Conservation (phyloP, 768 basidiomycete genomes). For the Macrolepiota fuliginosa region DNA sequence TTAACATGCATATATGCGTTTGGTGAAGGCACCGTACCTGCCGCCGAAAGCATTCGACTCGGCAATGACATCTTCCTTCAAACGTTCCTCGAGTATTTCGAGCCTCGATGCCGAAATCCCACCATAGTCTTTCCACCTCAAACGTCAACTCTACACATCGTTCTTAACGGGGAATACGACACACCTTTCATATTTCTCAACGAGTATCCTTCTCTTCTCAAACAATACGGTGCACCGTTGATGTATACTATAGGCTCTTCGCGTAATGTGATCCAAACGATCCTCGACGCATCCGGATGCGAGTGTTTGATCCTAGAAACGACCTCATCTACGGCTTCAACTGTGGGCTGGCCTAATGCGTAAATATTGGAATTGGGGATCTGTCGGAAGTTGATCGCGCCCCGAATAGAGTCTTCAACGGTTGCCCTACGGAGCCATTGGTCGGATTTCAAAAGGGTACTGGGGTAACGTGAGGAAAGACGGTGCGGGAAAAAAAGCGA, state of each 20-base stretch:
- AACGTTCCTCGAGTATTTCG: slow-evolving; percentile 87
- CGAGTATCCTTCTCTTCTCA: slow-evolving; percentile 81
- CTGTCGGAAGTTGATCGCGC: slow-evolving; percentile 93
- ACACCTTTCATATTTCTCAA: slow-evolving; percentile 92
- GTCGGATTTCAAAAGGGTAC: slow-evolving; percentile 89
- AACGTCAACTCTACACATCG: neutral
- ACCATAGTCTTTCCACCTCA: slow-evolving; percentile 66
- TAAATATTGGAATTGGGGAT: slow-evolving; percentile 81
- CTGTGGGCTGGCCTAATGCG: slow-evolving; percentile 90
- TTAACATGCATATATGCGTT: neutral
- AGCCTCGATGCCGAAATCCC: slow-evolving; percentile 90
- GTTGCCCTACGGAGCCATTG: slow-evolving; percentile 78
- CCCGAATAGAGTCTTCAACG: slow-evolving; percentile 70
- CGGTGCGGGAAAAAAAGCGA: neutral
- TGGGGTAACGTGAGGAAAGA: slow-evolving; percentile 20
- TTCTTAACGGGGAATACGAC: neutral
- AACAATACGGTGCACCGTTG: slow-evolving; percentile 89
- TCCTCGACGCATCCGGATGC: slow-evolving; percentile 56
- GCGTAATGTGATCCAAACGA: slow-evolving; percentile 91
- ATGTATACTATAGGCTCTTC: slow-evolving; percentile 92
- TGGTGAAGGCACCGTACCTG: slow-evolving; percentile 40
- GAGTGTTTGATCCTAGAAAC: slow-evolving; percentile 58
- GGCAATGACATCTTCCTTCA: slow-evolving; percentile 82
- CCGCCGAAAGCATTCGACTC: slow-evolving; percentile 86
- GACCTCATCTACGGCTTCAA: slow-evolving; percentile 83